Base-by-base conservation (phyloP, 192 early-diverging fungal species). In the Gonapodya sp. region DNA sequence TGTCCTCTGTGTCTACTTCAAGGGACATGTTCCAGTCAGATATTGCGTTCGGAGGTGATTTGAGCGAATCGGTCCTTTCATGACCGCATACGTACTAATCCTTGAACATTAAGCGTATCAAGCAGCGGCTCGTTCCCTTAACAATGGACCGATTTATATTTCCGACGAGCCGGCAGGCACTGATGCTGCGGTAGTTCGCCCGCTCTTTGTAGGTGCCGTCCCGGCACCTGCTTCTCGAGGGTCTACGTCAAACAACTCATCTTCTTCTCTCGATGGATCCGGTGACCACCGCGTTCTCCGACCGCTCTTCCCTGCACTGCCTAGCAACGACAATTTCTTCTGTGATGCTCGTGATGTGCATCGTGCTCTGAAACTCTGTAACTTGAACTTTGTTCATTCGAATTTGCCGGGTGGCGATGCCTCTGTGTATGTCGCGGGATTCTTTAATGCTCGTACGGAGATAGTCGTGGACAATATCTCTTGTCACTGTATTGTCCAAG, bases 11-110 rank as follows among this genome's bases (percentile, higher is more conserved):
- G n/a, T n/a, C n/a, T n/a, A n/a, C n/a, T 34, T 2, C 8, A 18
- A 77, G 75, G 75, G 75, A 77, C 75, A 77, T 77, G 75, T 77
- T 77, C 34, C 75, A 77, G 75, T 77, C 75, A 31, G 75, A 77
- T 34, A 34, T 18, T 34, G 30, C 75, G 8, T 77, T 32, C 31
- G 75, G 75, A 18, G 75, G 75, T 77, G 31, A 77, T 16, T 31
- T 77, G 18, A 32, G 31, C 18, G 8, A 32, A 14, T 24, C 24
- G 2, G 30, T 31, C 2, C 18, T 2, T 77, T 77, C 34, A 77
- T 77, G 16, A 33, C 31, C 34, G 18, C 8, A 31, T 14, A 77
- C 75, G 2, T 2, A 31, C 8, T 31, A 33, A 18, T 16, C 18
- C 75, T 31, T 33, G 14, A 8, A 8, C 24, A 16, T 24, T 24